Base-by-base conservation (phyloP, 345 rosid genomes). In the Lagerstroemia speciosa region DNA sequence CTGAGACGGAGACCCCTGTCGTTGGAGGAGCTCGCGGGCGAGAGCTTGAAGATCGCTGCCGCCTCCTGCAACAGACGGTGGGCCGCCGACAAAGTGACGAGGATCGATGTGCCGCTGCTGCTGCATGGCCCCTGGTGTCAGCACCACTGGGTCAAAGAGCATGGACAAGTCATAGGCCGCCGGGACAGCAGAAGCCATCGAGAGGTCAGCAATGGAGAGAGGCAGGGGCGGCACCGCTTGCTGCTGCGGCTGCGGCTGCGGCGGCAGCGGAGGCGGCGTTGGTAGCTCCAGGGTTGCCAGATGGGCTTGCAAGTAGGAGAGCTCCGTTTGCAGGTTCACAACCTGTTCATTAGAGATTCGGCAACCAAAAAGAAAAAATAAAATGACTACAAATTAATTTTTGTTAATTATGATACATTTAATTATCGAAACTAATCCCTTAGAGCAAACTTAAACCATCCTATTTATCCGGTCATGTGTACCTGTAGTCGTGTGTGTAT, bases 281-380 rank as follows among this genome's bases (percentile, higher is more conserved):
- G 89, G 85, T 24, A 78, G 77, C 83, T 87, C 89, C 68, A 91
- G 61, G 11, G 94, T 76, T 29, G 94, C 78, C 52, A 91, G 74
- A 67, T 85, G 87, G 43, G 97, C 85, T 78, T 91, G 96, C 72
- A 89, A 76, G 81, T 78, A 86, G n/a, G 98, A 79, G 10, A 93
- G 82, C 81, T 93, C 97, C 7, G 98, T 88, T 70, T 89, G 97
- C 57, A 93, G 82, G 76, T 75, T 87, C 80, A 89, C 86, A 64
- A 89, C 91, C 98, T 93, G 69, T 38, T 11, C 19, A 33, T 15
- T 15, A 30, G 38, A 61, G 24, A n/a, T 2, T 22, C 12, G n/a
- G 60, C 53, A 53, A n/a, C 12, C 30, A 24, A 53, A n/a, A 26
- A n/a, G 5, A 22, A 22, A 53, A 6, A 8, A 8, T 6, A 48